phyloP scores from a whole-genome alignment of 1,284 basidiomycete species.

The Sporisorium scitamineum region DNA sequence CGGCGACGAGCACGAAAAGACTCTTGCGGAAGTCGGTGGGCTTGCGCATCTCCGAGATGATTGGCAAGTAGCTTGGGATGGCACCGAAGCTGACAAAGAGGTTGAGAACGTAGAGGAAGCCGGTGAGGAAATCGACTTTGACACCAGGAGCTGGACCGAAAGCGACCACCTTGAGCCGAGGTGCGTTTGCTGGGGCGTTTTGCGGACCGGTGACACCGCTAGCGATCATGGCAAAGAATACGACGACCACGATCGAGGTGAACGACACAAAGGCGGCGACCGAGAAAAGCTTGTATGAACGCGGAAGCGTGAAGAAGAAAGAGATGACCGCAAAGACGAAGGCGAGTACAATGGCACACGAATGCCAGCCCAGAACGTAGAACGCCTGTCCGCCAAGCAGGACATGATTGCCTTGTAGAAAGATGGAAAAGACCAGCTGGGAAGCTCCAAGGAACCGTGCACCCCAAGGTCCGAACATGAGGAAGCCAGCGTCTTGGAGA shows the following conservation, averaged over 20 bases:
- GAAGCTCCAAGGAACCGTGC: constrained; percentile 37
- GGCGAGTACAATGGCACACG: constrained; percentile 54
- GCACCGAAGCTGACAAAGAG: constrained; percentile 60
- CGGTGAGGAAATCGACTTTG: constrained; percentile 53
- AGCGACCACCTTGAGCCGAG: constrained; percentile 45
- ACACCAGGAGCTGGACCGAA: constrained; percentile 53
- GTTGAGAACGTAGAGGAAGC: constrained; percentile 55
- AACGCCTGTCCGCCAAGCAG: constrained; percentile 61
- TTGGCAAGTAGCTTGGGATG: constrained; percentile 56
- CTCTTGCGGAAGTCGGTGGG: constrained; percentile 56
- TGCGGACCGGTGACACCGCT: constrained; percentile 54
- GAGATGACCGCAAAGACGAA: constrained; percentile 58
- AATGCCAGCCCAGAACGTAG: constrained; percentile 54
- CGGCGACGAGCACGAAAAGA: constrained; percentile 42
- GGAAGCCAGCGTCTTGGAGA: constrained; percentile 59
- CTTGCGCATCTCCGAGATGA: constrained; percentile 63
- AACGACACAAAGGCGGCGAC: constrained; percentile 57
- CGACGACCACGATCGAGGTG: constrained; percentile 57
- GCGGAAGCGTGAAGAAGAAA: constrained; percentile 59
- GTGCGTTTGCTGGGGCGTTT: constrained; percentile 39
- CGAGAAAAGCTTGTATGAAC: constrained; percentile 61
- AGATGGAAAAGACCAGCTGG: constrained; percentile 57
- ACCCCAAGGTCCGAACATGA: constrained; percentile 58
- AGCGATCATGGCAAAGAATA: constrained; percentile 63
- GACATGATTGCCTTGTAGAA: constrained; percentile 60